These are phyloP conservation scores for Tricholoma terreum DNA, from an alignment of 768 basidiomycete genomes.

Conservation along the genomic window DNA sequence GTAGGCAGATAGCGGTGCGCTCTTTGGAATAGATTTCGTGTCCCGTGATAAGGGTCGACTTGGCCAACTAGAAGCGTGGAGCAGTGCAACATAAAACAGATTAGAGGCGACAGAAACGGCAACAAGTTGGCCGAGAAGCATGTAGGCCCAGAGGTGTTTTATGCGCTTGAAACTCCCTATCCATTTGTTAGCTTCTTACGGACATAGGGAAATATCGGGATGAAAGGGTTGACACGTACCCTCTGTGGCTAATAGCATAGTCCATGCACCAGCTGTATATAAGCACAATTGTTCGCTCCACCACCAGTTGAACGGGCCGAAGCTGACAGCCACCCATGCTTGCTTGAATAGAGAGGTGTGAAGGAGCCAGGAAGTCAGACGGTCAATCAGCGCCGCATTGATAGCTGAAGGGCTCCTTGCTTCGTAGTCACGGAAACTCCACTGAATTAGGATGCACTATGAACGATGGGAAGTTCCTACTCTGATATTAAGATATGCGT, in stretches of 20 bases:
- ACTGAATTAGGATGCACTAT: constrained; percentile 29
- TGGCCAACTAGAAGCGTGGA: constrained; percentile 30
- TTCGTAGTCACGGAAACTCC: constrained; percentile 54
- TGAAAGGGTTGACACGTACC: constrained; percentile 34
- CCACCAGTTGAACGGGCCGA: constrained; percentile 57
- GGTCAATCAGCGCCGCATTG: constrained; percentile 15
- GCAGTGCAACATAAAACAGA: constrained; percentile 55
- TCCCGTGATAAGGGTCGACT: neutral
- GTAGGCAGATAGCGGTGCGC: constrained; percentile 30
- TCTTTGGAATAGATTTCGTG: neutral
- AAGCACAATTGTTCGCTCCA: constrained; percentile 65
- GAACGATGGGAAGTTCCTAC: neutral
- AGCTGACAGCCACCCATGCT: constrained; percentile 47
- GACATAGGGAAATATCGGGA: neutral
- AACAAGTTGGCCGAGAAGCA: constrained; percentile 71
- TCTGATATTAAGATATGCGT: constrained; percentile 2
- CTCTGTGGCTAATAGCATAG: constrained; percentile 47
- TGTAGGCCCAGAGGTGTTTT: constrained; percentile 60
- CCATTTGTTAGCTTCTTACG: neutral
- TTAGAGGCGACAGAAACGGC: constrained; percentile 66
- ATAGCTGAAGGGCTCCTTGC: neutral
- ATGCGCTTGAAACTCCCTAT: constrained; percentile 38
- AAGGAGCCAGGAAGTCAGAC: constrained; percentile 52
- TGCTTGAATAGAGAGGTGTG: constrained; percentile 59
- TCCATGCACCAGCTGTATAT: constrained; percentile 57